phyloP scores from a whole-genome alignment of 345 rosid species.

The sweet orange (Citrus sinensis) region DNA sequence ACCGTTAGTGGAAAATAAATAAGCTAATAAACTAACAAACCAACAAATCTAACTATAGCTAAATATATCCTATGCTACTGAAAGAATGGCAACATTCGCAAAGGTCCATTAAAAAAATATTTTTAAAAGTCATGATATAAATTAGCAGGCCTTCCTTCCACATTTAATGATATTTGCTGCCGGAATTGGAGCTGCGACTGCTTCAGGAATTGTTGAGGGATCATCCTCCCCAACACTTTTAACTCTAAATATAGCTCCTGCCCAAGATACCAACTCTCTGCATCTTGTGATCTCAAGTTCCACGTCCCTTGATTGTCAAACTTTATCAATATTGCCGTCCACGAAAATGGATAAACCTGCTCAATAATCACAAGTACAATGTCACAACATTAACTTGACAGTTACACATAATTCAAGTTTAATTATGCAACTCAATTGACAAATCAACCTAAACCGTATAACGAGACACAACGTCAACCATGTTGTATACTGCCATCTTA shows the following conservation, averaged over 20 bases:
- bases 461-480: constrained; percentile 31
- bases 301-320: constrained; percentile 49
- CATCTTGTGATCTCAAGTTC: constrained; percentile 46
- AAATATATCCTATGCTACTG: not conserved
- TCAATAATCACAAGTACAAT: constrained; percentile 5
- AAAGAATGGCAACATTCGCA: not conserved
- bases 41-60: not conserved
- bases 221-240: constrained; percentile 13
- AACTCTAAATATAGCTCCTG: constrained; percentile 44
- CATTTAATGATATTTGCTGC: constrained; percentile 20
- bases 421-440: not conserved
- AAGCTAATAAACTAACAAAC: not conserved
- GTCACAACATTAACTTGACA: not conserved
- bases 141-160: constrained; percentile 11
- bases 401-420: not conserved
- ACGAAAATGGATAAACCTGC: constrained; percentile 42
- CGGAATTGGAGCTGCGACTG: constrained; percentile 30
- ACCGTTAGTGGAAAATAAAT: not conserved
- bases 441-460: constrained; percentile 33
- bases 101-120: not conserved
- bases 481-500: constrained; percentile 20
- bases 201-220: constrained; percentile 13
- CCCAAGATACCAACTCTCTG: constrained; percentile 37
- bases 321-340: constrained; percentile 45
- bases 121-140: not conserved